Conservation (phyloP, 257 asterid genomes). For the Solanum sejunctum region DNA sequence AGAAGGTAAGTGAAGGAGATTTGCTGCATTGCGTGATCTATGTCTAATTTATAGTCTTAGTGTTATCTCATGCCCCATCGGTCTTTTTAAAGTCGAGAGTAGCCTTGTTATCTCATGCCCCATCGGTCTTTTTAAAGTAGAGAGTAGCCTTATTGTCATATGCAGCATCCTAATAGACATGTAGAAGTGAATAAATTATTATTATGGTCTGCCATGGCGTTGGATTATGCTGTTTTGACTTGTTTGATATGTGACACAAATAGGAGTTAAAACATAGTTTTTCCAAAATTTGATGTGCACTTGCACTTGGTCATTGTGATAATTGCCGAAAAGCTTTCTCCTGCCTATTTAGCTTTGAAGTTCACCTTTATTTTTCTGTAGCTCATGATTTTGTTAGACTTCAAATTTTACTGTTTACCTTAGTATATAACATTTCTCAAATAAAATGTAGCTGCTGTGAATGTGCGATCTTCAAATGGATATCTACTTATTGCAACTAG, state of each 20-base stretch:
- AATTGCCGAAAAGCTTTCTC: neutral
- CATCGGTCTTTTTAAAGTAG: neutral
- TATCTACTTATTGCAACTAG: constrained; percentile 95
- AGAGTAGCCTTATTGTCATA: neutral
- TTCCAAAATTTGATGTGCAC: neutral
- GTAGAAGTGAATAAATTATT: neutral
- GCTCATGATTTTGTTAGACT: neutral
- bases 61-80: neutral
- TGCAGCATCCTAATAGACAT: neutral
- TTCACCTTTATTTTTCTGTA: neutral
- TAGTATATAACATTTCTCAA: neutral
- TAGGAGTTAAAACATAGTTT: neutral
- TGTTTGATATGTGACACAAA: neutral
- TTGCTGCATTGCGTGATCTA: neutral
- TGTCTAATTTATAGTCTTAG: neutral
- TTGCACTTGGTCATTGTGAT: neutral
- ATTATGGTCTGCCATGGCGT: neutral
- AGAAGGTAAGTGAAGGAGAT: neutral
- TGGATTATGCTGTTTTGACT: neutral
- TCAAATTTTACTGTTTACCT: neutral
- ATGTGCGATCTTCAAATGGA: constrained; percentile 70
- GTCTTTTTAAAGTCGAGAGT: neutral
- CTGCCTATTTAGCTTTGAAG: neutral
- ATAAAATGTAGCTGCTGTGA: constrained; percentile 58
- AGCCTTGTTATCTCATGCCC: neutral